Base-by-base conservation (phyloP, 2,329 filamentous ascomycete species). In the Ceratocystis cacaofunesta region DNA sequence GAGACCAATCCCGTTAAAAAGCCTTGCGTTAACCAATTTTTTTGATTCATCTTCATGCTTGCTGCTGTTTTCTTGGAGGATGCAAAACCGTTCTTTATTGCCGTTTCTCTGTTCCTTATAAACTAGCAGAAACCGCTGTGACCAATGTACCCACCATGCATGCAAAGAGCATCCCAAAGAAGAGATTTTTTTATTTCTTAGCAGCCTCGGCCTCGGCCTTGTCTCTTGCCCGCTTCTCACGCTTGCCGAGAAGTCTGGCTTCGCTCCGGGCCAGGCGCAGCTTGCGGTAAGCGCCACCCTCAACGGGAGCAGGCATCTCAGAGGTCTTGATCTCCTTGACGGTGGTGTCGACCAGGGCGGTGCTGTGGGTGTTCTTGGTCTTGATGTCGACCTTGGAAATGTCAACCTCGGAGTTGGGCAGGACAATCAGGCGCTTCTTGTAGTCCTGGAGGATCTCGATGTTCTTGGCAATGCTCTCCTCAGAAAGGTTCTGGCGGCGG, bases 371-470 rank as follows among this genome's bases (percentile, higher is more conserved):
- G 75, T 76, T 79, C 62, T 65, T 65, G 67, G 75, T 72, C 71
- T 76, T 67, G 75, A 80, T 82, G 75, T 82, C 79, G 76, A 85
- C 84, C 73, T 86, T 87, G 76, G 78, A 78, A 71, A 82, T 74
- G 80, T 94, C 86, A 86, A 92, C 89, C 60, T 66, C 67, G 77
- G 89, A 89, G 78, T 87, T 87, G 77, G 94, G 94, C 85, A 99
- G 96, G 77, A 99, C 85, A 78, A 99, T 96, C 76, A 99, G 83
- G 76, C 91, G 90, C 76, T 88, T 85, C 83, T 88, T 89, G 91
- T 96, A 99, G 78, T 90, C 90, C 86, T 96, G 92, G 77, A 99
- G 90, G 76, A 94, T 94, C 79, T 89, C 89, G 74, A 99, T 92
- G 82, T 99, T 99, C 84, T 84, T 84, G 78, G 90, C 84, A 74